These are phyloP conservation scores for Xanthoconium separans DNA, from an alignment of 1,284 basidiomycete species.

Conservation along the genomic window DNA sequence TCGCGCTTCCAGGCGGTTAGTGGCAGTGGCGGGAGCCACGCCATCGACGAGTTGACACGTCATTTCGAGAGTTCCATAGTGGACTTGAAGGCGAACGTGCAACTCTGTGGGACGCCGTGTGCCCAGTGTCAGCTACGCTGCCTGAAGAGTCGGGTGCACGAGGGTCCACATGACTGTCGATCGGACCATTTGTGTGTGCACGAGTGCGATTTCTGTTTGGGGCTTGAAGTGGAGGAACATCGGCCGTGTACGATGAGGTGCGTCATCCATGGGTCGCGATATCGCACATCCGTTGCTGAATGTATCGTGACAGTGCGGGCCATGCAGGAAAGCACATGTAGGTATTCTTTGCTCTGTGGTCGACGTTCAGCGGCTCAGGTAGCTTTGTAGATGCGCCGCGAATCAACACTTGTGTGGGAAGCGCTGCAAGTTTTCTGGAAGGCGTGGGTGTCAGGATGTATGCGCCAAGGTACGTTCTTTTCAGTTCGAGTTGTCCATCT, in stretches of 20 bases:
- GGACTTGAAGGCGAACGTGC: conserved; percentile 44
- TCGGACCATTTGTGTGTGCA: conserved; percentile 47
- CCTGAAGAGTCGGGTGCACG: conserved; percentile 44
- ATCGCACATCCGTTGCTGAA: background rate
- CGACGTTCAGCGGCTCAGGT: background rate
- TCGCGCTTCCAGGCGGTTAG: conserved; percentile 40
- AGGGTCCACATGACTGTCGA: conserved; percentile 46
- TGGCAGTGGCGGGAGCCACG: conserved; percentile 26
- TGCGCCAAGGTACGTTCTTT: conserved; percentile 46
- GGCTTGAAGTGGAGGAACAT: conserved; percentile 30
- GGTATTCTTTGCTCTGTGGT: conserved; percentile 6
- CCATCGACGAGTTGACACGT: conserved; percentile 48
- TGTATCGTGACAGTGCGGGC: conserved; percentile 44
- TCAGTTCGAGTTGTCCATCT: background rate
- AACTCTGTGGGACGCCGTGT: conserved; percentile 51
- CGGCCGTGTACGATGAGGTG: conserved; percentile 46
- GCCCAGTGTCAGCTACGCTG: conserved; percentile 48
- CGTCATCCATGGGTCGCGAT: conserved; percentile 14
- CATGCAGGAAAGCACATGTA: conserved; percentile 56
- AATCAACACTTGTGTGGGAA: conserved; percentile 45
- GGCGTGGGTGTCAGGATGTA: conserved; percentile 45
- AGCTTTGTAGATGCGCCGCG: conserved; percentile 43
- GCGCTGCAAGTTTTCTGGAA: conserved; percentile 33
- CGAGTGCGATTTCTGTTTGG: conserved; percentile 43
- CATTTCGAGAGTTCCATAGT: conserved; percentile 41